Evolutionary conservation across 1,139 yeast genomes (phyloP).

Genomic region (Yamadazyma sp.): DNA sequence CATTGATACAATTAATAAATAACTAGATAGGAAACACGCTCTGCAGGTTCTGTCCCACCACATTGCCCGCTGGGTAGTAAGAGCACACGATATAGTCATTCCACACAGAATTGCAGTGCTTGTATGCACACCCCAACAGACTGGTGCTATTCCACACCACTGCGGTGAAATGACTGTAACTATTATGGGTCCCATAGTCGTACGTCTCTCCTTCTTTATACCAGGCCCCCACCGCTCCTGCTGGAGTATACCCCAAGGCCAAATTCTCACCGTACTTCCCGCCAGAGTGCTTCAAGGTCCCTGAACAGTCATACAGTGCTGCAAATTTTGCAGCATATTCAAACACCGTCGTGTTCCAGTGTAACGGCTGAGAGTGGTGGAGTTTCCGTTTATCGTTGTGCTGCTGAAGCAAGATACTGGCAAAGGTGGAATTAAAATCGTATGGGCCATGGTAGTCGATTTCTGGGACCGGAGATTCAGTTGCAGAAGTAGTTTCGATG

Average conservation of each 20-base stretch:
- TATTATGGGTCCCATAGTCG: conserved; percentile 23
- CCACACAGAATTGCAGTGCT: conserved; percentile 44
- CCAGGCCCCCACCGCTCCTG: conserved; percentile 37
- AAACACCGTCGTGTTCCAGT: conserved; percentile 32
- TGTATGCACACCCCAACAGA: conserved; percentile 39
- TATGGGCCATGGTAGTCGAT: conserved; percentile 14
- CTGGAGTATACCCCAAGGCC: conserved; percentile 35
- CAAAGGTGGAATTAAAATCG: conserved; percentile 23
- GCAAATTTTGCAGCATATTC: conserved; percentile 34
- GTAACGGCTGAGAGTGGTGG: conserved; percentile 29
- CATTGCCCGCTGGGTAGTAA: conserved; percentile 63
- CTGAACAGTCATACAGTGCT: conserved; percentile 32
- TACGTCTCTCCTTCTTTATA: conserved; percentile 33
- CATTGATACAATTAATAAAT: too few relatives aligned
- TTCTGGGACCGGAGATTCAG: too few relatives aligned
- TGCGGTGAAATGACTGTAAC: conserved; percentile 43
- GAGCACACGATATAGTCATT: conserved; percentile 60
- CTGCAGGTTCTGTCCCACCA: conserved; percentile 31
- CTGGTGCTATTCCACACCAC: conserved; percentile 39
- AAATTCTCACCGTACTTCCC: conserved; percentile 40
- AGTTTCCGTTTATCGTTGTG: conserved; percentile 31
- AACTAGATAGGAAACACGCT: conserved; percentile 34
- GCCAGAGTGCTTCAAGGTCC: conserved; percentile 34
- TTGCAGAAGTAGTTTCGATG: background rate
- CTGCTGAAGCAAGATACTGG: conserved; percentile 22